Base-by-base conservation (phyloP, 176 grass and related monocot genomes). In the Raddia guianensis region DNA sequence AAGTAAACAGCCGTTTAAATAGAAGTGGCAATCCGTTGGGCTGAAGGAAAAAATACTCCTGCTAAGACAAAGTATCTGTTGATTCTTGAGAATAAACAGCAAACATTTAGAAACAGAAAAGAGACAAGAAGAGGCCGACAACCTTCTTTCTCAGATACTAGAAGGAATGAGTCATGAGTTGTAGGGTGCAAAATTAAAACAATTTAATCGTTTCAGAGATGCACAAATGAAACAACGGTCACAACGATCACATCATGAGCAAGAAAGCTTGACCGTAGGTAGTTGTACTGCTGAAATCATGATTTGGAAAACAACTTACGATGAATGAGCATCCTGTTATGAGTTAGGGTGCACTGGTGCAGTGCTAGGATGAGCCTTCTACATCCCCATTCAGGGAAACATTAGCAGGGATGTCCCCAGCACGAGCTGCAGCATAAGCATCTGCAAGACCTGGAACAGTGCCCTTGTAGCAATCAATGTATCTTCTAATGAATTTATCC, bases 391-490 rank as follows among this genome's bases (percentile, higher is more conserved):
- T 63, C 33, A 61, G 62, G 35, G 37, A 27, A 5, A 64, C 33
- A 43, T 51, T 20, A n/a, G 8, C 9, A 11, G 68, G 48, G 19
- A 79, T 61, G 47, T 72, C 6, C 5, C 51, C 70, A 54, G 55
- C 64, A 54, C 35, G n/a, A 80, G 47, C 68, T 11, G 71, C 48
- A 13, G 72, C 44, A 77, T 87, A 91, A 52, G 63, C 9, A 48
- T 81, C 61, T 20, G 43, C 56, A 14, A 94, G 66, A 0, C 54
- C 80, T 19, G 78, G 82, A 70, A 83, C 56, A 42, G 43, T 42
- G n/a, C 76, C 18, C 57, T 85, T 73, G 54, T 86, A 58, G 32
- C 27, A 56, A 14, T 85, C 59, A 12, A 92, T 78, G 69, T 44
- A 67, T 15, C 33, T 67, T 12, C 46, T 20, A 19, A 65, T 49